Conservation (phyloP, 2,329 filamentous ascomycete genomes). For the Ophiostoma ulmi region DNA sequence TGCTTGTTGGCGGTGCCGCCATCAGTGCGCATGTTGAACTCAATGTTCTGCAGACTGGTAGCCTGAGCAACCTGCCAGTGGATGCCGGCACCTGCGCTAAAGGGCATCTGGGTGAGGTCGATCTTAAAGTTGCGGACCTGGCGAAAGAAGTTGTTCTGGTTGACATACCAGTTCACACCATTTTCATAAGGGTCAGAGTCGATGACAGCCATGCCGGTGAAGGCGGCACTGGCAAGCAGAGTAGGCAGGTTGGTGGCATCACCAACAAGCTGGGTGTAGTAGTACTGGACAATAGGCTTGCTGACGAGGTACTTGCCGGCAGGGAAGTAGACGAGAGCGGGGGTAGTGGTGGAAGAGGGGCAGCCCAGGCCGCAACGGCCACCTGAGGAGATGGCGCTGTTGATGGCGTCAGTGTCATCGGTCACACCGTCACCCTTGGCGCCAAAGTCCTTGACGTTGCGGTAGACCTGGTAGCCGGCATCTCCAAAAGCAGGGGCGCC, state of each 20-base stretch:
- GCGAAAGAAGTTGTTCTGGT: slow-evolving; percentile 81
- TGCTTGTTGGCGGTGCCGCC: slow-evolving; percentile 60
- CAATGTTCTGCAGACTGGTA: slow-evolving; percentile 73
- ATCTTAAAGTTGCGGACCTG: slow-evolving; percentile 78
- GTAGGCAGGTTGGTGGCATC: slow-evolving; percentile 68
- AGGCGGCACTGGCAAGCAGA: slow-evolving; percentile 67
- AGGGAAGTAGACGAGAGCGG: slow-evolving; percentile 88
- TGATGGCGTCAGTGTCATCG: slow-evolving; percentile 88
- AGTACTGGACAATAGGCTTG: slow-evolving; percentile 73
- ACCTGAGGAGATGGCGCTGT: slow-evolving; percentile 71
- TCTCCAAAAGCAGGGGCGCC: slow-evolving; percentile 60
- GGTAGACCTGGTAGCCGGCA: slow-evolving; percentile 63
- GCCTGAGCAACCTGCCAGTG: slow-evolving; percentile 86
- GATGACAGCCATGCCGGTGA: slow-evolving; percentile 81
- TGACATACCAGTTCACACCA: slow-evolving; percentile 70
- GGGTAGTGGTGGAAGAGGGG: slow-evolving; percentile 75
- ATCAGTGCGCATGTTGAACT: slow-evolving; percentile 71
- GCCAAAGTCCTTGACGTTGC: slow-evolving; percentile 72
- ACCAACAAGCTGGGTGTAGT: slow-evolving; percentile 90
- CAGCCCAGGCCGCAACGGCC: slow-evolving; percentile 75
- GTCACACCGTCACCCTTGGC: slow-evolving; percentile 62
- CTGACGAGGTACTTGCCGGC: slow-evolving; percentile 79
- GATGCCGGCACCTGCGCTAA: slow-evolving; percentile 60
- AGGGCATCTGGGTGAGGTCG: slow-evolving; percentile 63
- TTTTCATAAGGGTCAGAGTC: slow-evolving; percentile 76